Percentiles rank a stretch among this genome's conserved stretches.
phyloP scores from a whole-genome alignment of 2,329 filamentous ascomycete species.

The Monilinia fructigena region DNA sequence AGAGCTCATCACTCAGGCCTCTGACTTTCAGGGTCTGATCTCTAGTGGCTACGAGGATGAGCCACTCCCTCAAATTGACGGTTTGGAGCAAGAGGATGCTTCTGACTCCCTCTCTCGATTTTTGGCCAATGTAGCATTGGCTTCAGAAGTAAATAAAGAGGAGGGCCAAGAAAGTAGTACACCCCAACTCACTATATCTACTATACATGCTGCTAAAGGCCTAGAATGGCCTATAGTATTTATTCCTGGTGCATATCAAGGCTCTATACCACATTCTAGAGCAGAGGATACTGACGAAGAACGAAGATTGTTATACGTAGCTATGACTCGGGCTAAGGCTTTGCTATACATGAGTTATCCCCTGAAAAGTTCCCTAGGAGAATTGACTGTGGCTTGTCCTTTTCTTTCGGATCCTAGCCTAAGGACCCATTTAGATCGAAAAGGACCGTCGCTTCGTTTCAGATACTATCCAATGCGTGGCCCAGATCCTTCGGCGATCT shows the following conservation, averaged over 20 bases:
- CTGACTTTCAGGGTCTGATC: constrained; percentile 56
- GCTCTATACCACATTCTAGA: constrained; percentile 84
- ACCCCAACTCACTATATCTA: constrained; percentile 81
- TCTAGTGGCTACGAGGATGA: constrained; percentile 49
- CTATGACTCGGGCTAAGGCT: constrained; percentile 90
- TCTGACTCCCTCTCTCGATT: constrained; percentile 68
- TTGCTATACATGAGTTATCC: constrained; percentile 85
- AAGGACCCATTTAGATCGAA: constrained; percentile 53
- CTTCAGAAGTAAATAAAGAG: constrained; percentile 70
- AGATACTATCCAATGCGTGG: constrained; percentile 62
- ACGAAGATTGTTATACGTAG: constrained; percentile 84
- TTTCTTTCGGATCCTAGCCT: constrained; percentile 64
- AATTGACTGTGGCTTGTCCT: constrained; percentile 64
- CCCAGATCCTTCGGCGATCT: constrained; percentile 67
- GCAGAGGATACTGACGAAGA: constrained; percentile 87
- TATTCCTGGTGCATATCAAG: constrained; percentile 83
- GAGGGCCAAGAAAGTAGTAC: constrained; percentile 56
- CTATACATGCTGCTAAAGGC: constrained; percentile 93
- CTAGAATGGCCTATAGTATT: constrained; percentile 97
- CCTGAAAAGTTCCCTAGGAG: constrained; percentile 60
- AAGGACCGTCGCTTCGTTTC: constrained; percentile 69
- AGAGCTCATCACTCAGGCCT: constrained; percentile 78
- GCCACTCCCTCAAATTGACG: constrained; percentile 65
- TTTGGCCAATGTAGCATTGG: constrained; percentile 85
- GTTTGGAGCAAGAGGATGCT: constrained; percentile 66